A percentile compares a stretch with the other conserved stretches of the same genome.
Conservation (phyloP, 306 rosid genomes). For the Cucurbita moschata region DNA sequence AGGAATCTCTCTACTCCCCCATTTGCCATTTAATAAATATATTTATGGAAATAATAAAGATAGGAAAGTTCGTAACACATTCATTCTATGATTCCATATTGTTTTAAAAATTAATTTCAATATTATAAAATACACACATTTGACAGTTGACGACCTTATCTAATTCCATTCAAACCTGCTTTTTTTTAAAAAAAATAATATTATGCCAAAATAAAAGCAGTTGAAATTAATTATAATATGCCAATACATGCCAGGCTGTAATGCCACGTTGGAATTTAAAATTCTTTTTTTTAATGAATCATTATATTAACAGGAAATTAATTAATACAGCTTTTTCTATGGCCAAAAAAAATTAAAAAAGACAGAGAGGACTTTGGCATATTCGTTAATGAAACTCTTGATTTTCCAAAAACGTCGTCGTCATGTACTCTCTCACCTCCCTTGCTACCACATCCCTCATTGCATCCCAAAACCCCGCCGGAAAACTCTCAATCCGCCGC, state of each 20-base stretch:
- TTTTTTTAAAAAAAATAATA: background rate
- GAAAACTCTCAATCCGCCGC: slow-evolving; percentile 21
- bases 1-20: background rate
- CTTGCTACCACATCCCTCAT: slow-evolving; percentile 76
- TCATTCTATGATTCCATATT: background rate
- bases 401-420: slow-evolving; percentile 43
- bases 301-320: slow-evolving; percentile 1
- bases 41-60: background rate
- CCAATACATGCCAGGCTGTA: background rate
- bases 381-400: slow-evolving; percentile 19
- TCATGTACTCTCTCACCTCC: slow-evolving; percentile 75
- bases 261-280: background rate
- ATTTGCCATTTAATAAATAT: background rate
- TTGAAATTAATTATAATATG: background rate
- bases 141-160: slow-evolving; percentile 1
- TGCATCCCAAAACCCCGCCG: slow-evolving; percentile 68
- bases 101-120: background rate
- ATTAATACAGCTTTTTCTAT: background rate
- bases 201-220: background rate
- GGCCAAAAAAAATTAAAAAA: background rate
- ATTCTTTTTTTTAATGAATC: background rate
- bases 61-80: background rate
- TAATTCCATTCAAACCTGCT: slow-evolving; percentile 1
- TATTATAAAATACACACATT: background rate
- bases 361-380: background rate